Base-by-base conservation (phyloP, 495 filamentous ascomycete genomes). In the Penicillium cinerascens region DNA sequence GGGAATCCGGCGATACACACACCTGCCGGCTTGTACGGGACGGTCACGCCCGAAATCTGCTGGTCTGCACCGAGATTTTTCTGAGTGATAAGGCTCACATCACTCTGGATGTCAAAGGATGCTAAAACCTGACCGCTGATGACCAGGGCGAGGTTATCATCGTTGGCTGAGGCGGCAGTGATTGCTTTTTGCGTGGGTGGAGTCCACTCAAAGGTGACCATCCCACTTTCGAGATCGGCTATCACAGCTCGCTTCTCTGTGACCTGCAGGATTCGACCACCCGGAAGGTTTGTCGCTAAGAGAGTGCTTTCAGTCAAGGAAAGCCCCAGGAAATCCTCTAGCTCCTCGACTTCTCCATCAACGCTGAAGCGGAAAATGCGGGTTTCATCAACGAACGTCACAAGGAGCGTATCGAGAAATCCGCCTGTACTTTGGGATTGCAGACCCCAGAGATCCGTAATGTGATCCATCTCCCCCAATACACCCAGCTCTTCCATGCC, bases 401-500 rank as follows among this genome's bases (percentile, higher is more conserved):
- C 86, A 20, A 91, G 63, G 17, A 97, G 77, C 0, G 80, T 87
- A 60, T 97, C 90, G 44, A 80, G 66, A 18, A 68, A 72, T 11
- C 77, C 72, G 13, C 60, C 59, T 0, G 64, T 59, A 9, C 68
- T 64, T 37, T 69, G 67, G 35, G 83, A 85, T 56, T 78, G 77
- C 22, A 90, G 55, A 27, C 80, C 75, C 74, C 84, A 89, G 17
- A 98, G 64, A 29, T 83, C 83, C 20, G 82, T 81, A 20, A 91
- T 87, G 56, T 87, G 79, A 7, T 82, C 75, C 78, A 96, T 87
- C 43, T 95, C 88, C 6, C 82, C 87, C 9, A 99, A 71, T 16
- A 92, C 75, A 22, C 89, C 92, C 11, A 92, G 66, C 55, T 97
- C 92, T 66, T 96, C 90, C 50, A 99, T 78, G 16, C 93, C 91